Evolutionary conservation across 305 asterid genomes (phyloP).

Genomic region (Rubia balearica): DNA sequence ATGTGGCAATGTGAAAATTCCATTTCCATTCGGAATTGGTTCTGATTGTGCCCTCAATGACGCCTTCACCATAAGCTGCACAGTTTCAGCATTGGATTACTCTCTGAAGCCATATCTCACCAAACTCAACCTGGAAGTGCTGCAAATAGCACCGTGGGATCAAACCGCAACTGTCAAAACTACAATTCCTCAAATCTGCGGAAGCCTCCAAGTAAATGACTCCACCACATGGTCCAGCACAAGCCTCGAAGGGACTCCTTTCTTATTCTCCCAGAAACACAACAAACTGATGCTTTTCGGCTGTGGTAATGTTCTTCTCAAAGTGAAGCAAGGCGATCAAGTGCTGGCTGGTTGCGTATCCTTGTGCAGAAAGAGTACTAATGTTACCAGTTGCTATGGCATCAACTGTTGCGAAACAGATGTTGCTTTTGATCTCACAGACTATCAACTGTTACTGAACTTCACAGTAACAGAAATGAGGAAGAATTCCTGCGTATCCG

Average conservation of each 20-base stretch:
- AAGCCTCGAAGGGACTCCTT: conserved; percentile 18
- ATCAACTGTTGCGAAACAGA: conserved; percentile 21
- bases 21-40: conserved; percentile 22
- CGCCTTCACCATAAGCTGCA: conserved; percentile 15
- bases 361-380: neutral
- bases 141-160: neutral
- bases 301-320: conserved; percentile 21
- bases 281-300: conserved; percentile 20
- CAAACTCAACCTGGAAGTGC: conserved; percentile 8
- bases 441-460: neutral
- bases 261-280: conserved; percentile 3
- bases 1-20: conserved; percentile 17
- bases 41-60: conserved; percentile 16
- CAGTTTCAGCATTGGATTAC: neutral
- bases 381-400: conserved; percentile 19
- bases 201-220: neutral
- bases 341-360: conserved; percentile 19
- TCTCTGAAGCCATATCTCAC: conserved; percentile 1
- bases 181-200: neutral
- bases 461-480: conserved; percentile 1
- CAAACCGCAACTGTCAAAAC: conserved; percentile 5
- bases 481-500: neutral
- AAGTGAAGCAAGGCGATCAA: neutral
- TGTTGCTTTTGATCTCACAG: conserved; percentile 17
- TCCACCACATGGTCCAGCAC: neutral